Conservation (phyloP, 192 early-diverging fungal genomes). For the Coemansia sp. region DNA sequence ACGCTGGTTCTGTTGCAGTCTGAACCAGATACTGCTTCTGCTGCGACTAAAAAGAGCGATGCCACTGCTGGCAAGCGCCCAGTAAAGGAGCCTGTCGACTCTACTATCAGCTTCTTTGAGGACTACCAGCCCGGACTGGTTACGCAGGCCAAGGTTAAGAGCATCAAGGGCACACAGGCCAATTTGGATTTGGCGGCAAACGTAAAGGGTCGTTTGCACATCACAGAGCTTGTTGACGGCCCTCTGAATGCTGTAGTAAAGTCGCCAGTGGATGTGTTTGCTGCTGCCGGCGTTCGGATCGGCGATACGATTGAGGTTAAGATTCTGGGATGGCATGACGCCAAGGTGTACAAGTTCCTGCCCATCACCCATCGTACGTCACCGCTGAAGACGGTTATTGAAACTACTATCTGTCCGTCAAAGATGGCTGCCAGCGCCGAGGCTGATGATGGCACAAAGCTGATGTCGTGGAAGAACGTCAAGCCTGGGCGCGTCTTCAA, state of each 20-base stretch:
- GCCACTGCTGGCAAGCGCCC: slow-evolving; percentile 17
- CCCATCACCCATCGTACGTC: slow-evolving; percentile 62
- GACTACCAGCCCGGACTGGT: slow-evolving; percentile 52
- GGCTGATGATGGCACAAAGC: slow-evolving; percentile 7
- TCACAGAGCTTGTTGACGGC: slow-evolving; percentile 65
- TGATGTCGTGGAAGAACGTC: slow-evolving; percentile 29
- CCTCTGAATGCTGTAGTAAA: slow-evolving; percentile 36
- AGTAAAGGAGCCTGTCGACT: slow-evolving; percentile 48
- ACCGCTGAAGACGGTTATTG: slow-evolving; percentile 57
- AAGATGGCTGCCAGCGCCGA: slow-evolving; percentile 38
- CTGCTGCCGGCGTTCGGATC: slow-evolving; percentile 20
- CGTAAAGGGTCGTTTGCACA: slow-evolving; percentile 72
- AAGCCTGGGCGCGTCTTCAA: slow-evolving; percentile 41
- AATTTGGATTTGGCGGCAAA: slow-evolving; percentile 68
- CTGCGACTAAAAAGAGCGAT: not conserved
- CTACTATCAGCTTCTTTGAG: slow-evolving; percentile 48
- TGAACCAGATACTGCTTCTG: not conserved
- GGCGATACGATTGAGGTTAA: slow-evolving; percentile 59
- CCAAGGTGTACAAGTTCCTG: slow-evolving; percentile 64
- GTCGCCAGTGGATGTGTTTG: slow-evolving; percentile 33
- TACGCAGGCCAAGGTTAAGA: slow-evolving; percentile 45
- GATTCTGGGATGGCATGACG: slow-evolving; percentile 66
- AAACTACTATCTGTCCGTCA: slow-evolving; percentile 59
- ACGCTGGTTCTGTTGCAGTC: slow-evolving; percentile 31
- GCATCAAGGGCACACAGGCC: slow-evolving; percentile 58